phyloP scores from a whole-genome alignment of 306 rosid genomes.

The Medicago lupulina region DNA sequence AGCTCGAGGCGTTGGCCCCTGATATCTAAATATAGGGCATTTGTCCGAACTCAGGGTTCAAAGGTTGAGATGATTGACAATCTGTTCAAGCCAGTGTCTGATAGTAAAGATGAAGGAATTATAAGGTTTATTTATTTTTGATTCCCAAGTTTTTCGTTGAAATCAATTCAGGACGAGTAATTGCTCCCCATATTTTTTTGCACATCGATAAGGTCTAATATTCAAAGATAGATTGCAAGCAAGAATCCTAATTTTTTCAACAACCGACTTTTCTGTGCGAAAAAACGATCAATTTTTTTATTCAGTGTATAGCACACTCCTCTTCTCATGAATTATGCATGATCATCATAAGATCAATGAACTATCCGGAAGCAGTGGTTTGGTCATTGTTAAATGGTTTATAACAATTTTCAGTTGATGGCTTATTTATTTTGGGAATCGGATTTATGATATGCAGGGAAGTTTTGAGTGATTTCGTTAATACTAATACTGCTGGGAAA shows the following conservation, averaged over 20 bases:
- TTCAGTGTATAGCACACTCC: too few relatives aligned
- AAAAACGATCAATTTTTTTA: too few relatives aligned
- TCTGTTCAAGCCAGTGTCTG: constrained; percentile 69
- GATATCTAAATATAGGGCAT: constrained; percentile 84
- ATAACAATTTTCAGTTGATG: background rate
- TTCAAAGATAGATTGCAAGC: too few relatives aligned
- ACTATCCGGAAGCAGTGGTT: background rate
- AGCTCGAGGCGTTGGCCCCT: constrained; percentile 93
- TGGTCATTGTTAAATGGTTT: background rate
- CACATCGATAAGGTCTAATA: background rate
- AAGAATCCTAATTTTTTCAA: too few relatives aligned
- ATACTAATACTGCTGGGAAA: constrained; percentile 73
- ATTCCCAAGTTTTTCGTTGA: background rate
- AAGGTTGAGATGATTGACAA: constrained; percentile 92
- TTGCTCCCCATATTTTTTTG: background rate
- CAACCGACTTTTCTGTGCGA: too few relatives aligned
- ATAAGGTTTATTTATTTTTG: constrained; percentile 58
- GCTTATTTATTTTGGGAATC: background rate
- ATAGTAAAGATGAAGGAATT: constrained; percentile 77
- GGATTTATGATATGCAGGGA: constrained; percentile 64
- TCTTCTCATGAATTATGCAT: too few relatives aligned
- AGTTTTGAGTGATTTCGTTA: constrained; percentile 71
- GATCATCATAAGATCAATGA: background rate
- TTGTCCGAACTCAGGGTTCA: constrained; percentile 84
- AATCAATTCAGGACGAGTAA: background rate